Evolutionary conservation across 106 monocot species (phyloP).

Genomic region (Dioscorea zingiberensis): DNA sequence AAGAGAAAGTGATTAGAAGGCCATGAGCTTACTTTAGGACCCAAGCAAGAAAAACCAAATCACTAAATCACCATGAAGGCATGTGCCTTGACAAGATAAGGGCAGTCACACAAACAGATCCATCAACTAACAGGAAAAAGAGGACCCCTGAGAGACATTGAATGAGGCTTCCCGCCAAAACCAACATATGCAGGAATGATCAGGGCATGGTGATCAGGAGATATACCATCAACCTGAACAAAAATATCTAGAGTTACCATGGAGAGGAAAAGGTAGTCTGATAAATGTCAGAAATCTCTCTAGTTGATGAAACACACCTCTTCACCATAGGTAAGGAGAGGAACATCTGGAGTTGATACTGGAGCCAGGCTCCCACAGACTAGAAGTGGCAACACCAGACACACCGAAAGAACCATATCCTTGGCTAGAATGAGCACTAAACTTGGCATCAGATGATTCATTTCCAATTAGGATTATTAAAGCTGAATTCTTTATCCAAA

Average conservation of each 20-base stretch:
- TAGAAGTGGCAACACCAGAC: not conserved
- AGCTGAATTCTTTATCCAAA: constrained; percentile 52
- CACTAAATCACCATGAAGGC: not conserved
- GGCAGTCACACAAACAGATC: not conserved
- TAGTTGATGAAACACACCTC: constrained; percentile 21
- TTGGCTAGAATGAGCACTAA: constrained; percentile 5
- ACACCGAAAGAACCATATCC: constrained; percentile 12
- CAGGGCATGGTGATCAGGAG: constrained; percentile 43
- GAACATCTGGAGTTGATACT: constrained; percentile 15
- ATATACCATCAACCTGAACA: constrained; percentile 42
- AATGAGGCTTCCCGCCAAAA: constrained; percentile 9
- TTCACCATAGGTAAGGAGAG: constrained; percentile 49
- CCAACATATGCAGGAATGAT: constrained; percentile 23
- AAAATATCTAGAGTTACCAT: not conserved
- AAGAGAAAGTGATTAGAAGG: not conserved
- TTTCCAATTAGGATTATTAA: constrained; percentile 9
- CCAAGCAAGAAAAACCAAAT: not conserved
- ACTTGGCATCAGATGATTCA: not conserved
- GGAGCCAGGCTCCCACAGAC: not conserved
- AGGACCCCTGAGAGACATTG: not conserved
- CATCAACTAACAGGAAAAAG: constrained; percentile 9
- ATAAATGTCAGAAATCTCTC: not conserved
- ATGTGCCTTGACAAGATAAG: not conserved
- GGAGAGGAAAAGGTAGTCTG: not conserved
- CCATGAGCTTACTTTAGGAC: too few relatives aligned